Conservation (phyloP, 2,329 filamentous ascomycete genomes). For the Cucurbitaria berberidis region DNA sequence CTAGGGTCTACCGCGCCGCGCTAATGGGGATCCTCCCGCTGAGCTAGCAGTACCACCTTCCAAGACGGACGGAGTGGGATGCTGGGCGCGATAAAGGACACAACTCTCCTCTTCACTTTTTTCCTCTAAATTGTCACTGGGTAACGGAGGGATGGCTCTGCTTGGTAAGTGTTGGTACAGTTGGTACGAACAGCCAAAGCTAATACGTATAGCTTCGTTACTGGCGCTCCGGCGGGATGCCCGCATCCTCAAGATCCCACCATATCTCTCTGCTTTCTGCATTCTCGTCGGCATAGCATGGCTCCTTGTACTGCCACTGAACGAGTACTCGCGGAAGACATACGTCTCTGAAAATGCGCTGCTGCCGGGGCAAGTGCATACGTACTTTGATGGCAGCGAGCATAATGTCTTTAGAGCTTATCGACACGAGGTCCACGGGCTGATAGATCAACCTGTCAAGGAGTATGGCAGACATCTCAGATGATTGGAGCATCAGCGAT, state of each 20-base stretch:
- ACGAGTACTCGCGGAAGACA: slow-evolving; percentile 88
- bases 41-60: slow-evolving; percentile 17
- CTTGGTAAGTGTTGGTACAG: slow-evolving; percentile 34
- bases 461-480: slow-evolving; percentile 37
- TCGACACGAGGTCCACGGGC: slow-evolving; percentile 75
- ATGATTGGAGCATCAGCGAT: neutral
- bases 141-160: slow-evolving; percentile 39
- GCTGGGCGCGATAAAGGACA: slow-evolving; percentile 20
- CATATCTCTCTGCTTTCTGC: slow-evolving; percentile 84
- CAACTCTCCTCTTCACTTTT: slow-evolving; percentile 8
- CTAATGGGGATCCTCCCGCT: slow-evolving; percentile 23
- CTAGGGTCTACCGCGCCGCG: slow-evolving; percentile 21
- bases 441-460: slow-evolving; percentile 55
- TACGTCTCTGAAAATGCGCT: slow-evolving; percentile 99
- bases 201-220: slow-evolving; percentile 57
- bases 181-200: neutral
- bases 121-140: slow-evolving; percentile 13
- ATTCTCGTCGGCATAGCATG: slow-evolving; percentile 85
- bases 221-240: slow-evolving; percentile 79
- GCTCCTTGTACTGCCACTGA: slow-evolving; percentile 86
- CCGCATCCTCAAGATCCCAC: slow-evolving; percentile 80
- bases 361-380: slow-evolving; percentile 93
- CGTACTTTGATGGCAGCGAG: slow-evolving; percentile 95
- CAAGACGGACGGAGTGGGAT: slow-evolving; percentile 18
- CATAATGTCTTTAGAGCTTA: slow-evolving; percentile 94